phyloP scores from a whole-genome alignment of 495 filamentous ascomycete genomes.

The Talaromyces borbonicus region DNA sequence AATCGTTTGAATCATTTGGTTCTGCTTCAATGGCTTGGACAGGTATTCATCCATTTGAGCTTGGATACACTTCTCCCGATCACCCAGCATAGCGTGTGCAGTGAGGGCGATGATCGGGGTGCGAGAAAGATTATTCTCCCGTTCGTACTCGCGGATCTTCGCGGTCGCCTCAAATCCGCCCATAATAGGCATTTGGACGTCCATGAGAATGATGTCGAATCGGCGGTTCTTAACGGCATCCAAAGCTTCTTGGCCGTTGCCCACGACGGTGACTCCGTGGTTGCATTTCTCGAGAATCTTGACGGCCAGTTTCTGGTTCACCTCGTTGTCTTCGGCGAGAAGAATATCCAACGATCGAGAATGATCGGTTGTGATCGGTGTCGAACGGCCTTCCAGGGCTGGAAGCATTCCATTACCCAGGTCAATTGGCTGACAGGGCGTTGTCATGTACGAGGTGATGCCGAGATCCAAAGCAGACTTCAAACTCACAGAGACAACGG shows the following conservation, averaged over 20 bases:
- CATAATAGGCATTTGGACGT: constrained; percentile 99
- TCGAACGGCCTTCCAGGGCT: constrained; percentile 89
- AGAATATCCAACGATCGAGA: constrained; percentile 94
- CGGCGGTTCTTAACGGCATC: constrained; percentile 81
- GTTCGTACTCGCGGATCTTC: constrained; percentile 93
- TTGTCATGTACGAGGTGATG: constrained; percentile 98
- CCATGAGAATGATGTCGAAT: constrained; percentile 97
- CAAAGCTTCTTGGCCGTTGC: constrained; percentile 87
- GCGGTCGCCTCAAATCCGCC: constrained; percentile 96
- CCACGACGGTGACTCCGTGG: constrained; percentile 90
- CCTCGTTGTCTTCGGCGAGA: constrained; percentile 93
- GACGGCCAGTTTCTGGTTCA: constrained; percentile 92
- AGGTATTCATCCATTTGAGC: constrained; percentile 99
- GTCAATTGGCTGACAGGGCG: constrained; percentile 89
- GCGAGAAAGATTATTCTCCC: constrained; percentile 58
- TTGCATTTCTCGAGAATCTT: constrained; percentile 98
- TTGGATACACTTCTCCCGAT: constrained; percentile 95
- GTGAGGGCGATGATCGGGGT: constrained; percentile 97
- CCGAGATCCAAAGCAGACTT: constrained; percentile 93
- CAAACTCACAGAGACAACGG: constrained; percentile 81
- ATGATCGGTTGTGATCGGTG: constrained; percentile 84
- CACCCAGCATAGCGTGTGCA: constrained; percentile 97
- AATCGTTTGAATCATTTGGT: constrained; percentile 97
- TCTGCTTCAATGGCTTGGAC: constrained; percentile 95
- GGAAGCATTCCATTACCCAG: constrained; percentile 97